phyloP scores from a whole-genome alignment of 305 asterid species.

The Fraxinus latifolia region DNA sequence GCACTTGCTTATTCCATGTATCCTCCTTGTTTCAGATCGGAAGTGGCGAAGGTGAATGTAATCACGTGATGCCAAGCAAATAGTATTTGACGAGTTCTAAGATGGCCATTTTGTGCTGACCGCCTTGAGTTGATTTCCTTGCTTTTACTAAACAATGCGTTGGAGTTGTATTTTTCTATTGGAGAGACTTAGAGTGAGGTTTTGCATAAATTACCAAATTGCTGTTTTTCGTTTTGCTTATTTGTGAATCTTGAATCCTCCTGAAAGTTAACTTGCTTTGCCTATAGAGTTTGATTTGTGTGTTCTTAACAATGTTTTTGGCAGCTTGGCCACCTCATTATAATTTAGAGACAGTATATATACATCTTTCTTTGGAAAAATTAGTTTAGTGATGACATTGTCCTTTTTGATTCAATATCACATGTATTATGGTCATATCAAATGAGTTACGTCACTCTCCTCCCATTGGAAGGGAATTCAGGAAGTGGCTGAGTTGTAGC shows the following conservation, averaged over 20 bases:
- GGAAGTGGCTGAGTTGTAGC: not conserved
- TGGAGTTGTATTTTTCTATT: not conserved
- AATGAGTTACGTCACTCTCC: not conserved
- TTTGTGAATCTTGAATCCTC: not conserved
- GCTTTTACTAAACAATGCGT: conserved; percentile 1
- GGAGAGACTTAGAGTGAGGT: not conserved
- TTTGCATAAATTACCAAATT: not conserved
- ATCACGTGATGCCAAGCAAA: conserved; percentile 21
- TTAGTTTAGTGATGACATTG: not conserved
- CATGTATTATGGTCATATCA: not conserved
- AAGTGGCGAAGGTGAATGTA: conserved; percentile 66
- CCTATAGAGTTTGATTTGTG: not conserved
- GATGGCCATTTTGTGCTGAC: conserved; percentile 23
- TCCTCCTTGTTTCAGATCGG: conserved; percentile 50
- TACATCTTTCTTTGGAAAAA: not conserved
- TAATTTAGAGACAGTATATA: not conserved
- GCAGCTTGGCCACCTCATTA: not conserved
- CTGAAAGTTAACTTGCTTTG: not conserved
- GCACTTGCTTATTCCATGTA: conserved; percentile 4
- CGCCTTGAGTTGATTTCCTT: conserved; percentile 29
- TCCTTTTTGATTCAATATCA: not conserved
- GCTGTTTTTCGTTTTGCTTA: not conserved
- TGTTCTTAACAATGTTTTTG: not conserved
- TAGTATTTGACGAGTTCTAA: conserved; percentile 21
- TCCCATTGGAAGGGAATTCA: not conserved